Base-by-base conservation (phyloP, 495 filamentous ascomycete species). In the Xylaria nigripes region DNA sequence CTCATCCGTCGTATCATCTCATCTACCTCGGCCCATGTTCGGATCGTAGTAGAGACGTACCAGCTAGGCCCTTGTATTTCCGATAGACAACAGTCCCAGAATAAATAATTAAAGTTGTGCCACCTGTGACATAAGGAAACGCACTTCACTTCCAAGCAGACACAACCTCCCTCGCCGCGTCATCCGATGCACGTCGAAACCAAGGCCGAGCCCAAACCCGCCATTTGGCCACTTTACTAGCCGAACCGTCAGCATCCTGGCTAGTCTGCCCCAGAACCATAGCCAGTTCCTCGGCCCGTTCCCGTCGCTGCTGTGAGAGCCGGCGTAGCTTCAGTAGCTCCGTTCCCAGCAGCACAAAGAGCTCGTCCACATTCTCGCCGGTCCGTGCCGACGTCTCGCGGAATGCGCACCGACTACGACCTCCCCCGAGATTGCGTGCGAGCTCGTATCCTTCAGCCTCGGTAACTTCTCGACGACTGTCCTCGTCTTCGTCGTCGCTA, bases 321-420 rank as follows among this genome's bases (percentile, higher is more conserved):
- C 47, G 57, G 34, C 58, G 55, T 16, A 60, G 41, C 41, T 58
- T 55, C 9, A 75, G 52, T 12, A 69, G 54, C 38, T 73, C 68
- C 27, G 48, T 56, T 6, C 61, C 70, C 0, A 74, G 21, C 24
- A 51, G 44, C 6, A 57, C 47, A 40, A 74, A 74, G 12, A 72
- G 25, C 13, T 42, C 32, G 18, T 63, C 59, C 22, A 73, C 59
- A 30, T 70, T 68, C 21, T 67, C 65, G 18, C 72, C 72, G 6
- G 66, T 70, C 43, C 60, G 66, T 12, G 69, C 69, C 24, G 69
- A 72, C 8, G 68, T 68, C 52, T 74, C 70, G 23, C 70, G 34
- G 47, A 72, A 72, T 10, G 45, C 27, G 47, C 59, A 63, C 7
- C 45, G 52, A 19, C 30, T 32, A 18, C 27, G 34, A 0, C 54